Base-by-base conservation (phyloP, 1,284 basidiomycete species). In the Heterobasidion occidentale region DNA sequence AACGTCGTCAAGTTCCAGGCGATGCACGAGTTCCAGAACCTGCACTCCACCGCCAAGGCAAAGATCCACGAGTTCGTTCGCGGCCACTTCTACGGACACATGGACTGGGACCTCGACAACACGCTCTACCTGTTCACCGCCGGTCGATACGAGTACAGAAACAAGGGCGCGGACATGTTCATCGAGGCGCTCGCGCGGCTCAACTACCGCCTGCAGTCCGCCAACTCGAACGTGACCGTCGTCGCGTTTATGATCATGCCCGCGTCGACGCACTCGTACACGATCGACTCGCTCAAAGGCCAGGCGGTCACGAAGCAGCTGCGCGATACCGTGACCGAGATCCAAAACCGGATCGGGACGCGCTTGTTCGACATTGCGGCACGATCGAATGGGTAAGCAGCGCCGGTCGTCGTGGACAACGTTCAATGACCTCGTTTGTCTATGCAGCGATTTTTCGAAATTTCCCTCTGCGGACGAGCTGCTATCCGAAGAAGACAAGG, bases 241-340 rank as follows among this genome's bases (percentile, higher is more conserved):
- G 92, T 99, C 33, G 96, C 96, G 0, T 99, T 99, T 76, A 94
- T 99, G 72, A 98, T 99, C 73, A 96, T 97, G 92, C 96, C 96
- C 33, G 96, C 96, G 3, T 75, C 92, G 7, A 98, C 94, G 7
- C 90, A 96, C 68, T 96, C 93, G 15, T 99, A 98, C 75, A 98
- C 95, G 20, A 86, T 99, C 67, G 96, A 99, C 68, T 94, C 96
- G 7, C 84, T 98, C 65, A 98, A 99, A 74, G 96, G 96, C 6
- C 96, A 98, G 70, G 96, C 96, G 9, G 96, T 98, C 55, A 98
- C 92, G 58, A 96, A 97, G 70, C 95, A 98, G 72, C 79, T 99
- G 9, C 85, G 88, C 55, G 96, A 98, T 68, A 96, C 94, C 4
- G 94, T 98, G 51, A 88, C 86, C 15, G 94, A 98, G 71, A 94